Evolutionary conservation across 2,329 filamentous ascomycete species (phyloP), one percentile per base, ranked within the genome.

Genomic region (Cytospora piceae): DNA sequence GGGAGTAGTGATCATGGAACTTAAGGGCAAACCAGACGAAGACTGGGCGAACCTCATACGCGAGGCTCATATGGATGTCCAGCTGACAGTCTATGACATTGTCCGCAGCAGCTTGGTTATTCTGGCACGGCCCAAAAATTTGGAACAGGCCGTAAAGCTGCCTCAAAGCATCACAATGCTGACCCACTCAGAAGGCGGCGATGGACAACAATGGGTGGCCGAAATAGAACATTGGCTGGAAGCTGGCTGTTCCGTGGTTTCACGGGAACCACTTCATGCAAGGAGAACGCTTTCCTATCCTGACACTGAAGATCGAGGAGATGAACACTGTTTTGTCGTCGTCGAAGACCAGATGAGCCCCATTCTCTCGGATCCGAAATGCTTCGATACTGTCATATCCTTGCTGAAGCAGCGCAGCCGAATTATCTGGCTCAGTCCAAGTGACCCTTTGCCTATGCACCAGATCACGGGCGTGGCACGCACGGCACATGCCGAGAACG

Each of bases 401-500:
- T 34, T 71, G 39, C 22, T 70, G 6, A 61, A 42, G 54, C 58
- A 59, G 42, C 46, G 58, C 27, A 52, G 42, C 5, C 57, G 39
- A 14, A 31, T 70, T 24, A 0, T 71, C 2, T 71, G 70, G 70
- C 12, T 71, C 27, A 60, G 67, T 46, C 68, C 65, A 0, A 64
- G 67, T 34, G 32, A 53, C 2, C 67, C 66, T 14, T 12, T 42
- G 11, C n/a, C 63, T 8, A 66, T 71, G 56, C 65, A 70, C 32
- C 69, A 71, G 24, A 69, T 71, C 24, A 58, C 56, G 4, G 70
- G 70, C 17, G 24, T 71, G 2, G 49, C 68, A 24, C 69, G 70
- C 1, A 69, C 69, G 0, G 70, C 70, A 3, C 70, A 72, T 27
- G 67, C 69, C 2, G 69, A 71, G 56, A 71, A 71, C 37, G 56